phyloP scores from a whole-genome alignment of 1,139 yeast genomes.

The Taphrina betulina region DNA sequence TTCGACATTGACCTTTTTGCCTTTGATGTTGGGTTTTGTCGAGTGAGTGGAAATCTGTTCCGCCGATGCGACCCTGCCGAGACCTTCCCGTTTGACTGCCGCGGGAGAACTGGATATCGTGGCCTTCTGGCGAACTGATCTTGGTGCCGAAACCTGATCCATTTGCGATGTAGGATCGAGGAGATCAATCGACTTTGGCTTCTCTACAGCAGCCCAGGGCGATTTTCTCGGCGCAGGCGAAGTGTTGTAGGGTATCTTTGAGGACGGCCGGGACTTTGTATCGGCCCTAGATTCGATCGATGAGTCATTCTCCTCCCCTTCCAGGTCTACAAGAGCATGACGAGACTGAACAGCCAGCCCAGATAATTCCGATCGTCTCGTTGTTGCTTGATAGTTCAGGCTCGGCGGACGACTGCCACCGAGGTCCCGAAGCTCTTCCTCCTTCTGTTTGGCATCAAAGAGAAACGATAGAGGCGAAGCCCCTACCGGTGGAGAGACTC shows the following conservation, averaged over 20 bases:
- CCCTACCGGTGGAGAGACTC: not conserved
- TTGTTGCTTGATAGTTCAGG: too few relatives aligned
- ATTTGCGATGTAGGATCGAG: not conserved
- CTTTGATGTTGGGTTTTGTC: not conserved
- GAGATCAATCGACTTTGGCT: conserved; percentile 9
- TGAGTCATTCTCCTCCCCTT: too few relatives aligned
- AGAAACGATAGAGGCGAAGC: conserved; percentile 21
- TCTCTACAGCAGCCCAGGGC: conserved; percentile 19
- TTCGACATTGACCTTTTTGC: conserved; percentile 1
- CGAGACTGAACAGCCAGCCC: too few relatives aligned
- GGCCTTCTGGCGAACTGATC: not conserved
- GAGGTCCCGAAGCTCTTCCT: too few relatives aligned
- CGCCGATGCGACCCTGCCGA: not conserved
- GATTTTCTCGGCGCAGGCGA: not conserved
- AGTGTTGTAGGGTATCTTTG: too few relatives aligned
- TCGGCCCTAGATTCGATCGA: too few relatives aligned
- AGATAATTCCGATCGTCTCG: too few relatives aligned
- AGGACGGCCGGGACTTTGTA: too few relatives aligned
- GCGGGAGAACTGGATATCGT: too few relatives aligned
- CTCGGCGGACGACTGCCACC: too few relatives aligned
- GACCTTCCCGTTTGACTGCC: not conserved
- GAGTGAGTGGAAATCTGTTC: not conserved
- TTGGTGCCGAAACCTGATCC: too few relatives aligned
- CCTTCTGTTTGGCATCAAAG: conserved; percentile 17
- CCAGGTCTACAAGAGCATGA: too few relatives aligned